These are phyloP conservation scores for Solanum clarkiae DNA, from an alignment of 257 asterid species.

Conservation along the genomic window DNA sequence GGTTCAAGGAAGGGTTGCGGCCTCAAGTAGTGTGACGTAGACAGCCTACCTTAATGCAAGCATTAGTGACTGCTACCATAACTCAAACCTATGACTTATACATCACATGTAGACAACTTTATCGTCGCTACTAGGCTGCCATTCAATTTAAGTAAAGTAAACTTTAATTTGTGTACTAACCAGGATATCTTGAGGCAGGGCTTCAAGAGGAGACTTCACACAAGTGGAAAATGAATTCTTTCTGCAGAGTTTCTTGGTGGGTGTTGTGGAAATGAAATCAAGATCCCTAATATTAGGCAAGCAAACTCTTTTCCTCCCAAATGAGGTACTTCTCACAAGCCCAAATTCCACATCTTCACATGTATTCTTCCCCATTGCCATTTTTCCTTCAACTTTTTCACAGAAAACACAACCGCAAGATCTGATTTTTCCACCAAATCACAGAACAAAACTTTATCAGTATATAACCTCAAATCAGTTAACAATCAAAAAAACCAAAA, in stretches of 20 bases:
- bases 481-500: background rate
- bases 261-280: background rate
- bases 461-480: background rate
- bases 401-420: constrained; percentile 1
- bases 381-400: background rate
- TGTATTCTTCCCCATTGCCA: constrained; percentile 13
- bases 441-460: background rate
- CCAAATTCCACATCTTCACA: constrained; percentile 18
- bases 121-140: background rate
- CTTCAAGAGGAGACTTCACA: constrained; percentile 17
- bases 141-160: background rate
- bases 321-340: constrained; percentile 45
- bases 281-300: constrained; percentile 8
- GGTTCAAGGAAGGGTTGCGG: background rate
- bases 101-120: no score
- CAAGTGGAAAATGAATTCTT: constrained; percentile 13
- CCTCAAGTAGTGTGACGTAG: background rate
- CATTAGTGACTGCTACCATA: background rate
- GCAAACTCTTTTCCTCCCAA: constrained; percentile 51
- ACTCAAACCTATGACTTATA: background rate
- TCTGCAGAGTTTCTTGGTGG: constrained; percentile 30
- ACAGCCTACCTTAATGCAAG: background rate
- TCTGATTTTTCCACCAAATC: constrained; percentile 6
- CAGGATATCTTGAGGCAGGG: constrained; percentile 17
- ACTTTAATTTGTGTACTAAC: background rate